Evolutionary conservation across 768 basidiomycete species (phyloP), one percentile per base, ranked within the genome.

Genomic region (Mycena metata): DNA sequence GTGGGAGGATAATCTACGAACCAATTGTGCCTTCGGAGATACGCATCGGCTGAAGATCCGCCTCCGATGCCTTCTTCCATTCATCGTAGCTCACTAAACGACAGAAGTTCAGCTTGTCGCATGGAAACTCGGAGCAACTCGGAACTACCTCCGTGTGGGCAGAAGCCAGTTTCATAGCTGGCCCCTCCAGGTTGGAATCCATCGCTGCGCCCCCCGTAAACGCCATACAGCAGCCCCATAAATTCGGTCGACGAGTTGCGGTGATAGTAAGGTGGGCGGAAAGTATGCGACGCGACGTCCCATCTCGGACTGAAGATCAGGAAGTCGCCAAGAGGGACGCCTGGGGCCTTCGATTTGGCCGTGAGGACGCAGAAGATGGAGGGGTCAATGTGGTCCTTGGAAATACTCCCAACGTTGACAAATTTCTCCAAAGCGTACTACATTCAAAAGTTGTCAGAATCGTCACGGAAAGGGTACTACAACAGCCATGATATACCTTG

Each of bases 291-390:
- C 1, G 89, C 85, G 63, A 91, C 88, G 71, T 90, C 89, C 89
- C 90, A 91, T 60, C 90, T 80, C 5, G 84, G 84, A 60, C 86
- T 85, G 78, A 91, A 90, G 71, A 91, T 86, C 59, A 91, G 78
- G 79, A 91, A 87, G 74, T 91, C 90, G 3, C 86, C 84, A 15
- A 91, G 83, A 12, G 89, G 86, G 2, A 88, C 85, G 17, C 85
- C 84, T 15, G 84, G 81, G 17, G 83, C 84, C 76, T 90, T 89
- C 26, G 90, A 90, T 69, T 86, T 86, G 36, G 86, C 90, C 1
- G 89, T 91, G 66, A 91, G 85, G 54, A 91, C 87, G 67, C 89
- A 90, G 80, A 91, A 90, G 69, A 89, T 86, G 12, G 88, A 89
- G 1, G 90, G 90, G 74, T 91, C 90, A 74, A 90, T 87, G 76